phyloP scores from a whole-genome alignment of 345 rosid species.

The Lepidium sativum region DNA sequence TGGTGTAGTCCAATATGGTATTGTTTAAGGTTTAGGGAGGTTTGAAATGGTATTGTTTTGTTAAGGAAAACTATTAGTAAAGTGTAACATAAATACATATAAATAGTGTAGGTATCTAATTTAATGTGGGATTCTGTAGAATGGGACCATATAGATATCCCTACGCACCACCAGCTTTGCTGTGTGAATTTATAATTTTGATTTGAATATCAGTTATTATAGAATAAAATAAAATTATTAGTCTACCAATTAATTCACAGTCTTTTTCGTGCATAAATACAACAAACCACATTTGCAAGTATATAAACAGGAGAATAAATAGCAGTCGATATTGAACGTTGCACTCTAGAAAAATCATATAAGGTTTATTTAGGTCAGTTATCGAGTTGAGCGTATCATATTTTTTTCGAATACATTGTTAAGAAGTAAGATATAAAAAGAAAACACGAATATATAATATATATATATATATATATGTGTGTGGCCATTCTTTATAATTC shows the following conservation, averaged over 20 bases:
- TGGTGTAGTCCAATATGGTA: too few relatives aligned
- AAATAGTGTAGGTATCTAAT: background rate
- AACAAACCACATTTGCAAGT: background rate
- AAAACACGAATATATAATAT: too few relatives aligned
- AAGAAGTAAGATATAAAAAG: background rate
- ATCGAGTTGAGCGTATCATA: background rate
- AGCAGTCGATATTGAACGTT: background rate
- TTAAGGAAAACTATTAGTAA: too few relatives aligned
- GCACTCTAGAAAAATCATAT: background rate
- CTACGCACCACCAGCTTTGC: conserved; percentile 25
- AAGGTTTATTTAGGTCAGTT: background rate
- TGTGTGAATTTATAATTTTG: conserved; percentile 16
- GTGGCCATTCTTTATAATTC: too few relatives aligned
- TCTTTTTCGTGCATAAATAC: too few relatives aligned
- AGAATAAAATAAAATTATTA: background rate
- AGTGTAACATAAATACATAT: background rate
- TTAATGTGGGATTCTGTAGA: conserved; percentile 11
- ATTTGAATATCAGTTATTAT: background rate
- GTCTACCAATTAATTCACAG: too few relatives aligned
- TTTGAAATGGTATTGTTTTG: too few relatives aligned
- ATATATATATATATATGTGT: background rate
- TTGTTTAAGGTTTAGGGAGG: too few relatives aligned
- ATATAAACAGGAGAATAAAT: background rate
- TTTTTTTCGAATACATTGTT: background rate
- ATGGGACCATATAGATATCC: conserved; percentile 23